Evolutionary conservation across 768 basidiomycete species (phyloP), one percentile per base, ranked within the genome.

Genomic region (Calocera viscosa): DNA sequence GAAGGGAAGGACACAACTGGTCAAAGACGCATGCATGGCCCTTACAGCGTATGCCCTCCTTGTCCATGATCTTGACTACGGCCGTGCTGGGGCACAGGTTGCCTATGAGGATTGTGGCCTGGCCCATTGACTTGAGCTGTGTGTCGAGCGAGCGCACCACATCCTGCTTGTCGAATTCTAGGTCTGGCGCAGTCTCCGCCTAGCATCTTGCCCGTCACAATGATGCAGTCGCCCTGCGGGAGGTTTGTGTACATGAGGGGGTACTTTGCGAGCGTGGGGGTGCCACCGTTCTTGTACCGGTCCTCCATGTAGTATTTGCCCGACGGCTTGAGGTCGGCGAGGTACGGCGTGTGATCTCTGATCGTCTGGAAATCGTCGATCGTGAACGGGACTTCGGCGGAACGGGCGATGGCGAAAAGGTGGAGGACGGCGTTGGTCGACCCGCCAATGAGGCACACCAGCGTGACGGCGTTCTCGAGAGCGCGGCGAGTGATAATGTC

Each of bases 1-100:
- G 35, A 33, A 64, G 32, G 43, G 34, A 39, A 43, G 33, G 28
- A 1, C 19, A 24, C 32, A 32, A 34, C 63, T 35, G 63, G 63
- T 34, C 63, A 16, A 49, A 43, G 33, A 40, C 53, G 1, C 47
- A 41, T 63, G 70, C 68, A 68, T 78, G 49, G 53, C 88, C 89
- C 80, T 91, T 88, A 70, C 95, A 96, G 24, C 78, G 81, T 64
- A 84, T 75, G 2, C 94, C 94, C 77, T 96, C 94, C 76, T 94
- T 94, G 16, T 94, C 93, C 5, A 94, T 95, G 69, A 96, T 79
- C 77, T 97, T 97, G 17, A 91, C 91, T n/a, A 97, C 93, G 32
- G 91, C 88, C 0, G 87, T 86, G 63, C 83, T 89, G 0, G 94
- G 94, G 1, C 90, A 87, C 47, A 97, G 79, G 76, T 90, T 94